A percentile compares a stretch with the other conserved stretches of the same genome.
phyloP scores from a whole-genome alignment of 2,329 filamentous ascomycete species.

The Trichothecium roseum region DNA sequence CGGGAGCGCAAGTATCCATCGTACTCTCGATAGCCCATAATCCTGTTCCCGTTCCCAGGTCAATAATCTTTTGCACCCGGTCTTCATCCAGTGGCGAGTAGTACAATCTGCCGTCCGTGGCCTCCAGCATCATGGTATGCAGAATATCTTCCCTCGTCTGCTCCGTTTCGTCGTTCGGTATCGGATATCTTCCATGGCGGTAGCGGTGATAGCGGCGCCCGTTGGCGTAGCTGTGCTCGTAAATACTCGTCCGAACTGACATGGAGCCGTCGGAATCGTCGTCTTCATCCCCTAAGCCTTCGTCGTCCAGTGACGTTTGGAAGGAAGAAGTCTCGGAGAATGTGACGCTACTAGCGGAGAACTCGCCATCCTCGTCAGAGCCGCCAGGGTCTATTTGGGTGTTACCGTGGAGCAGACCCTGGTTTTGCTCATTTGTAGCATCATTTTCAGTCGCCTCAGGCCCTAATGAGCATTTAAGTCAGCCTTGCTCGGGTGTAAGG shows the following conservation, averaged over 20 bases:
- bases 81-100: slow-evolving; percentile 11
- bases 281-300: slow-evolving; percentile 4
- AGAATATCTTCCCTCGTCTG: slow-evolving; percentile 34
- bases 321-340: neutral
- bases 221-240: slow-evolving; percentile 20
- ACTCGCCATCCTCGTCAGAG: slow-evolving; percentile 11
- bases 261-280: slow-evolving; percentile 17
- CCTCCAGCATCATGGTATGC: slow-evolving; percentile 33
- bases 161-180: slow-evolving; percentile 36
- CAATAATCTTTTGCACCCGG: slow-evolving; percentile 31
- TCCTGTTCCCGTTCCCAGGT: slow-evolving; percentile 40
- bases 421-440: too few relatives aligned
- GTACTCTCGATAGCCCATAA: slow-evolving; percentile 6
- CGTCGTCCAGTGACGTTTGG: too few relatives aligned
- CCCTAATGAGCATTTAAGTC: too few relatives aligned
- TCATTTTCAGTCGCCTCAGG: too few relatives aligned
- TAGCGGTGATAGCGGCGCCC: slow-evolving; percentile 32
- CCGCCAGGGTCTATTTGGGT: slow-evolving; percentile 8
- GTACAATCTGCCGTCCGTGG: slow-evolving; percentile 17
- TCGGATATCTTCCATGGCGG: slow-evolving; percentile 30
- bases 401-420: slow-evolving; percentile 6
- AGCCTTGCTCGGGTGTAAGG: too few relatives aligned
- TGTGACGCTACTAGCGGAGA: slow-evolving; percentile 7
- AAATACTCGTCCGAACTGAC: slow-evolving; percentile 21
- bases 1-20: neutral